A percentile compares a stretch with the other conserved stretches of the same genome.
Conservation (phyloP, 148 eudicot genomes). For the Suaeda aralocaspica region DNA sequence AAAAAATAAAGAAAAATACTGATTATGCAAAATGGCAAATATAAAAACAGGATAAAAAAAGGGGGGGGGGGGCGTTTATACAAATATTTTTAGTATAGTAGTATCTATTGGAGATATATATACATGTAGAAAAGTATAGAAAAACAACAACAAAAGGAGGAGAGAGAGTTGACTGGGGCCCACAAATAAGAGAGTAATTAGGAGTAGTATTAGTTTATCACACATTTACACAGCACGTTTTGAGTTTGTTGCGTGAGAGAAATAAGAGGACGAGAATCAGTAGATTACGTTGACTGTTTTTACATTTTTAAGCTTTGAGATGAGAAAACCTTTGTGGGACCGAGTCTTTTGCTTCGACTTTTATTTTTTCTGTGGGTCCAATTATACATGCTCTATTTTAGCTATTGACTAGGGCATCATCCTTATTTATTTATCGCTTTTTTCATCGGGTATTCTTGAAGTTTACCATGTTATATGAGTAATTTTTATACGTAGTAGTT, state of each 20-base stretch:
- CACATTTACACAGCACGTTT: constrained; percentile 9
- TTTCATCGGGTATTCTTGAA: no score
- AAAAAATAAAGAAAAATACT: no score
- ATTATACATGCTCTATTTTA: not conserved
- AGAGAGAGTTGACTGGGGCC: constrained; percentile 23
- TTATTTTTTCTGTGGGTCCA: not conserved
- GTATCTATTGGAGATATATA: not conserved
- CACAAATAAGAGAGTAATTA: not conserved
- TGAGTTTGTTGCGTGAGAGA: constrained; percentile 15
- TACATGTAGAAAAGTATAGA: constrained; percentile 23
- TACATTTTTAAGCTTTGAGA: not conserved
- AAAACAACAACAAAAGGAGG: not conserved
- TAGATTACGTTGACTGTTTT: constrained; percentile 31
- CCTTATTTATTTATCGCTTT: no score
- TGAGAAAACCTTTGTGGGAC: constrained; percentile 28
- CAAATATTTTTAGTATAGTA: no score
- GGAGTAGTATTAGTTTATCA: no score
- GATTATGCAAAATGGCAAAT: not conserved
- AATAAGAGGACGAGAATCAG: not conserved
- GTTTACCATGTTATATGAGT: no score
- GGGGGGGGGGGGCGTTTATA: no score
- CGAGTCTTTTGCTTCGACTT: constrained; percentile 26
- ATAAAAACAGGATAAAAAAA: not conserved
- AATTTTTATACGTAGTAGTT: no score
- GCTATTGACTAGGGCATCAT: constrained; percentile 15